These are phyloP conservation scores for Pseudogymnoascus sp. DNA, from an alignment of 2,329 filamentous ascomycete genomes.

Conservation along the genomic window DNA sequence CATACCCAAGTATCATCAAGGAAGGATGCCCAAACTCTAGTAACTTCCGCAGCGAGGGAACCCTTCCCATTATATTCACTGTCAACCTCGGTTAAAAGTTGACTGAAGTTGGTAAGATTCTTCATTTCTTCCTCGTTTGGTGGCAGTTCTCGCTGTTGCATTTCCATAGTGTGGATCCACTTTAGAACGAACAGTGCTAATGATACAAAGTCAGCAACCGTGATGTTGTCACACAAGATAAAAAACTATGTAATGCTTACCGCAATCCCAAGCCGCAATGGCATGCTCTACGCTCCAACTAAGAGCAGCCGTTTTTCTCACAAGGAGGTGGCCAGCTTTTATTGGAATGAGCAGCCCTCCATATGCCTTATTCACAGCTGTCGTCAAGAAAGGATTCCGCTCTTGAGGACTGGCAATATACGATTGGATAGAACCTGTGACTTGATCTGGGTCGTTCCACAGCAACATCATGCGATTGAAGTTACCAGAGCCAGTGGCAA, in stretches of 20 bases:
- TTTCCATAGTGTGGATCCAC: constrained; percentile 1
- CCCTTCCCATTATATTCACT: constrained; percentile 3
- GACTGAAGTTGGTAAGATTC: neutral
- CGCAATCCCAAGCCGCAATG: constrained; percentile 28
- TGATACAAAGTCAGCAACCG: neutral
- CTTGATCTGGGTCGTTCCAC: neutral
- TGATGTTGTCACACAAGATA: neutral
- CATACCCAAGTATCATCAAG: constrained; percentile 28
- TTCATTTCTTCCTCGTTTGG: neutral
- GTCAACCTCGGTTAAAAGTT: neutral
- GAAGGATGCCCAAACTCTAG: constrained; percentile 24
- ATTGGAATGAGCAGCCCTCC: constrained; percentile 26
- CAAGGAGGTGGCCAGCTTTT: constrained; percentile 23
- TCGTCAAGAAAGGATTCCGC: constrained; percentile 19
- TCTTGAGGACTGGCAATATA: neutral
- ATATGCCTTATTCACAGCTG: constrained; percentile 25
- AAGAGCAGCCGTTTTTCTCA: constrained; percentile 28
- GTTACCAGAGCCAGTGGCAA: constrained; percentile 23
- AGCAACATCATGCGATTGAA: neutral
- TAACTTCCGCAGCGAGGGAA: constrained; percentile 25
- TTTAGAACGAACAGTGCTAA: neutral
- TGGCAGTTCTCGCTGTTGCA: neutral
- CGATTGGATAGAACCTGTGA: neutral
- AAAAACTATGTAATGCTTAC: constrained; percentile 15
- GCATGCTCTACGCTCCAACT: constrained; percentile 30